phyloP scores from a whole-genome alignment of 192 early-diverging fungal species.

The Mycoemilia scoparia region DNA sequence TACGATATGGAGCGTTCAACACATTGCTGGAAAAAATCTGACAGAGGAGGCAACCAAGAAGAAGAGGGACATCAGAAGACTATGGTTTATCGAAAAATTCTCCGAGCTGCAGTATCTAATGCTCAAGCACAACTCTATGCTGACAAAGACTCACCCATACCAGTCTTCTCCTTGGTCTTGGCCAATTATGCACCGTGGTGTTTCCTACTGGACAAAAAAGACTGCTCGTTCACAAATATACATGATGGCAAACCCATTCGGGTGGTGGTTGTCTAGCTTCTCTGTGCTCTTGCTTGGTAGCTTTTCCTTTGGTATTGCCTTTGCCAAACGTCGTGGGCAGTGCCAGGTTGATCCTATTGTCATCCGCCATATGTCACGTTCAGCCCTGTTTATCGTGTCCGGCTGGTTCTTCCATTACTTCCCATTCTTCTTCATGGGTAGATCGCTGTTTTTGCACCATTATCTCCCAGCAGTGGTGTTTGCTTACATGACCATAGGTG shows the following conservation, averaged over 20 bases:
- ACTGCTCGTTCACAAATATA: constrained; percentile 67
- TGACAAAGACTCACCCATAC: constrained; percentile 87
- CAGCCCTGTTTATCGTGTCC: constrained; percentile 39
- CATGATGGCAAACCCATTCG: constrained; percentile 70
- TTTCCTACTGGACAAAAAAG: constrained; percentile 85
- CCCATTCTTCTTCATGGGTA: constrained; percentile 59
- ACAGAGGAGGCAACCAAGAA: constrained; percentile 8
- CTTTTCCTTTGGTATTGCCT: constrained; percentile 31
- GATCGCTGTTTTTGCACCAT: constrained; percentile 66
- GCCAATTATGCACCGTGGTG: constrained; percentile 72
- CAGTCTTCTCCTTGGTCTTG: constrained; percentile 65
- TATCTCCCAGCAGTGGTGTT: constrained; percentile 62
- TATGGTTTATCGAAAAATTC: constrained; percentile 65
- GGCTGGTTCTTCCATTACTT: constrained; percentile 53
- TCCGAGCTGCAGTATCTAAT: constrained; percentile 75
- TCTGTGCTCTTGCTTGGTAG: constrained; percentile 3
- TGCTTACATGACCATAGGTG: constrained; percentile 41
- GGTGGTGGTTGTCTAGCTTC: constrained; percentile 55
- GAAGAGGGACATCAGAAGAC: background rate
- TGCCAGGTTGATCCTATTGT: constrained; percentile 29
- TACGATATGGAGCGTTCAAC: constrained; percentile 64
- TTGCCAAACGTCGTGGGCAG: constrained; percentile 55
- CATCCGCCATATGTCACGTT: constrained; percentile 19
- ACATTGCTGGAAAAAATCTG: constrained; percentile 51
- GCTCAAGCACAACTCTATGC: constrained; percentile 74